Base-by-base conservation (phyloP, 1,139 yeast genomes). In the Wickerhamomyces sp. region DNA sequence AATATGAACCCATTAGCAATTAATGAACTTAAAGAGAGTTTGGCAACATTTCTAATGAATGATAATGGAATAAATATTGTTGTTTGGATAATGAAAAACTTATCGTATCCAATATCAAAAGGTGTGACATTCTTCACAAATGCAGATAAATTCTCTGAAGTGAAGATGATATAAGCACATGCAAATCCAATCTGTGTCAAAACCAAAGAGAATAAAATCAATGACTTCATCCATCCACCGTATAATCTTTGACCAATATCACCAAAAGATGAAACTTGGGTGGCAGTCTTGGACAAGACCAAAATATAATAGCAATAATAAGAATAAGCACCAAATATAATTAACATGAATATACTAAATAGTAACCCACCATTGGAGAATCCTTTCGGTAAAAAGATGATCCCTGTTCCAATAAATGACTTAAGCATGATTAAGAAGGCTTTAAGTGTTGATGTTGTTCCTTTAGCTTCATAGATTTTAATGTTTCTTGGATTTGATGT, bases 361-460 rank as follows among this genome's bases (percentile, higher is more conserved):
- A 69, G 29, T 43, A 85, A 63, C 0, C 94, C 94, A 47, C 94
- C 94, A 61, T 84, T 84, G 53, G 71, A 69, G 60, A 85, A 85
- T 0, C 88, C 93, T 42, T 78, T 74, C 3, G 94, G 93, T 40
- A 85, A 66, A 53, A 85, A 85, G 18, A 85, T 65, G 3, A 85
- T 80, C n/a, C 94, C 94, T 0, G 91, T 83, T 0, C 94, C 94
- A 13, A 85, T 82, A 49, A 85, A 76, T 0, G 90, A 81, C 63
- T 85, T 85, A 55, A 85, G 72, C 49, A 85, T 69, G 43, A 85
- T 66, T 51, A 85, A 77, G 55, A 81, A 85, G 0, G 90, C 82
- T 56, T 83, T 84, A 29, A 69, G 49, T 6, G 86, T 83, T 1
- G 88, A 78, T 0, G 89, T 84, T 8, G 87, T 81, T 6, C 86